Evolutionary conservation across 2,329 filamentous ascomycete genomes (phyloP).

Genomic region (Hypoxylon rubiginosum): DNA sequence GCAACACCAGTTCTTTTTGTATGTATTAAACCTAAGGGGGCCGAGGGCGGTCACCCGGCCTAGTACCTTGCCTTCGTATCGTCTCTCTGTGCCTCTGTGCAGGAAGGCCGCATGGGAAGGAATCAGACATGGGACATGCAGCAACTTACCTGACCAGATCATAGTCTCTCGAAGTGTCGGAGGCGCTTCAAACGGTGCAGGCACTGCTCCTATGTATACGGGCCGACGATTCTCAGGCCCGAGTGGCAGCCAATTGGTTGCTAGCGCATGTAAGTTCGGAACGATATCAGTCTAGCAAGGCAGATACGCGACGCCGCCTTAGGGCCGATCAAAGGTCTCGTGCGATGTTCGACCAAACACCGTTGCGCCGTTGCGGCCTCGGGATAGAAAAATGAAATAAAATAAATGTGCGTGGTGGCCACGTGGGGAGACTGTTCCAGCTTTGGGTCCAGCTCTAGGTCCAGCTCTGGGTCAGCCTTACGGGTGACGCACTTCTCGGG

Average conservation of each 20-base stretch:
- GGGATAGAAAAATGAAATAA: background rate
- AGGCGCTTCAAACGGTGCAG: constrained; percentile 17
- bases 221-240: constrained; percentile 25
- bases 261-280: constrained; percentile 10
- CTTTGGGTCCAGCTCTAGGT: background rate
- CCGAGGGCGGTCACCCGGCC: constrained; percentile 3
- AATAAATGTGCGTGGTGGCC: constrained; percentile 19
- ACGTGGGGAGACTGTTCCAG: constrained; percentile 22
- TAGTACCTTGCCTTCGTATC: constrained; percentile 23
- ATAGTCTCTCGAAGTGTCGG: constrained; percentile 29
- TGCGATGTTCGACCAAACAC: constrained; percentile 5
- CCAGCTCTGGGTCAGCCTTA: constrained; percentile 38
- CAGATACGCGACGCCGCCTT: constrained; percentile 18
- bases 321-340: constrained; percentile 27
- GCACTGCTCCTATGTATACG: constrained; percentile 30
- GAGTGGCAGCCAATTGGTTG: constrained; percentile 15
- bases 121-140: constrained; percentile 13
- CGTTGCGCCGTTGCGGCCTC: constrained; percentile 10
- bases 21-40: constrained; percentile 18
- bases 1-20: constrained; percentile 8
- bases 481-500: constrained; percentile 29
- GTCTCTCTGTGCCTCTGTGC: constrained; percentile 3
- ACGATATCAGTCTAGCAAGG: constrained; percentile 1
- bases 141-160: constrained; percentile 39
- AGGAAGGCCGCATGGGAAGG: constrained; percentile 17